phyloP scores from a whole-genome alignment of 768 basidiomycete genomes.

The Pleurotus pulmonarius region DNA sequence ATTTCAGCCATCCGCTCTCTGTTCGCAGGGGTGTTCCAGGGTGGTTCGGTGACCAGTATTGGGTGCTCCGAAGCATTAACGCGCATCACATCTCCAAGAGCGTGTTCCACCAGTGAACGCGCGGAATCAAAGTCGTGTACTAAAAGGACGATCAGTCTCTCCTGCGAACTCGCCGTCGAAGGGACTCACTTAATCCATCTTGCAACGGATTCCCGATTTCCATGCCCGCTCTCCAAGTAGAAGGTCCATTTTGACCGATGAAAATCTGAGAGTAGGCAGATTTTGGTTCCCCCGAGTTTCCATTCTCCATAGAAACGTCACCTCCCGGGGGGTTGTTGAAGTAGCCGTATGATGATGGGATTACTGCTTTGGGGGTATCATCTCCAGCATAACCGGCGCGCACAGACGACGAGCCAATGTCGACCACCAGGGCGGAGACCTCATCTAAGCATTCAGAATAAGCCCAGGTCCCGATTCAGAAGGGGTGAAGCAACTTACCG shows the following conservation, averaged over 20 bases:
- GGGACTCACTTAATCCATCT: slow-evolving; percentile 76
- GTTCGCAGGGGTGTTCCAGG: slow-evolving; percentile 94
- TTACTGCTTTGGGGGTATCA: slow-evolving; percentile 89
- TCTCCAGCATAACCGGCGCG: slow-evolving; percentile 98
- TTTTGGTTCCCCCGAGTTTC: slow-evolving; percentile 32
- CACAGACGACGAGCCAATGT: slow-evolving; percentile 86
- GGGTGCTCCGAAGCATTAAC: slow-evolving; percentile 84
- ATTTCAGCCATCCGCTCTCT: slow-evolving; percentile 95
- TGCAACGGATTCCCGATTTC: slow-evolving; percentile 78
- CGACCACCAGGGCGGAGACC: slow-evolving; percentile 94
- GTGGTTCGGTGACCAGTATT: slow-evolving; percentile 88
- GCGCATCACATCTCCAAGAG: slow-evolving; percentile 71
- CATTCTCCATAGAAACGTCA: slow-evolving; percentile 54
- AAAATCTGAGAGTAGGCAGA: slow-evolving; percentile 58
- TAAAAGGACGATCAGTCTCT: slow-evolving; percentile 19
- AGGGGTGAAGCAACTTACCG: slow-evolving; percentile 42
- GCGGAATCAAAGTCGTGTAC: slow-evolving; percentile 78
- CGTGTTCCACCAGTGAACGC: slow-evolving; percentile 68
- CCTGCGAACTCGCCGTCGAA: not conserved
- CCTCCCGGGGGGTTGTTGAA: slow-evolving; percentile 34
- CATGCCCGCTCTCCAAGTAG: slow-evolving; percentile 89
- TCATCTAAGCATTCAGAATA: slow-evolving; percentile 56
- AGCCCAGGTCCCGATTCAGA: too few relatives aligned
- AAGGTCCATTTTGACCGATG: slow-evolving; percentile 85
- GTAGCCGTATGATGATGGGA: slow-evolving; percentile 88